Conservation (phyloP, 148 eudicot species). For the Vaccinium myrtillus region DNA sequence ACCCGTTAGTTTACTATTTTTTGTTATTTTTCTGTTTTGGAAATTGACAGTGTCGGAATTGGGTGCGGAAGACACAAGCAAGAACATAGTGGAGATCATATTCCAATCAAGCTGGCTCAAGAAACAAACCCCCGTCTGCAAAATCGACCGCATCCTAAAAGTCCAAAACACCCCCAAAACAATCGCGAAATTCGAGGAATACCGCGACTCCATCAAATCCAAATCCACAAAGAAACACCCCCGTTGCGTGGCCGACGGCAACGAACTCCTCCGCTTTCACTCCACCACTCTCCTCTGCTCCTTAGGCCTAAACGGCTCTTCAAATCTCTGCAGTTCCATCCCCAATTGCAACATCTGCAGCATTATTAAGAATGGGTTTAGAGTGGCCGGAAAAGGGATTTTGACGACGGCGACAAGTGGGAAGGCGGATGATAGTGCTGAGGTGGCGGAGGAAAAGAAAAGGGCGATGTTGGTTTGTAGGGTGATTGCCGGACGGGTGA, state of each 20-base stretch:
- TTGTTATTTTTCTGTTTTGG: background rate
- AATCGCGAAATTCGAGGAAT: conserved; percentile 72
- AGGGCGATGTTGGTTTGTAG: conserved; percentile 95
- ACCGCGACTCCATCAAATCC: conserved; percentile 69
- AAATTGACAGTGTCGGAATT: conserved; percentile 65
- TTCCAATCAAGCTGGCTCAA: conserved; percentile 97
- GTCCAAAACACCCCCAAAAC: conserved; percentile 83
- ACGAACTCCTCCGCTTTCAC: conserved; percentile 88
- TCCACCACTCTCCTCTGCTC: conserved; percentile 75
- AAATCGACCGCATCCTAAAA: conserved; percentile 83
- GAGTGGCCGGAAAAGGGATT: conserved; percentile 44
- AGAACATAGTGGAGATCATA: conserved; percentile 97
- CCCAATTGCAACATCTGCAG: conserved; percentile 71
- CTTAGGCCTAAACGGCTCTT: conserved; percentile 73
- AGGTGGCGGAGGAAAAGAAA: conserved; percentile 34
- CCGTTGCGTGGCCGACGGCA: conserved; percentile 90
- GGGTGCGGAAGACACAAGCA: conserved; percentile 93
- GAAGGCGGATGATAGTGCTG: conserved; percentile 69
- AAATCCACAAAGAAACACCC: conserved; percentile 71
- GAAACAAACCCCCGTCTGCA: conserved; percentile 76
- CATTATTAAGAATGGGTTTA: conserved; percentile 72
- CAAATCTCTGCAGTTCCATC: conserved; percentile 73
- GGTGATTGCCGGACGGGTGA: conserved; percentile 88
- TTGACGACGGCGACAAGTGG: conserved; percentile 88
- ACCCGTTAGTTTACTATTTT: too few relatives aligned